These are phyloP conservation scores for Dentipellis sp. DNA, from an alignment of 768 basidiomycete genomes.

Conservation along the genomic window DNA sequence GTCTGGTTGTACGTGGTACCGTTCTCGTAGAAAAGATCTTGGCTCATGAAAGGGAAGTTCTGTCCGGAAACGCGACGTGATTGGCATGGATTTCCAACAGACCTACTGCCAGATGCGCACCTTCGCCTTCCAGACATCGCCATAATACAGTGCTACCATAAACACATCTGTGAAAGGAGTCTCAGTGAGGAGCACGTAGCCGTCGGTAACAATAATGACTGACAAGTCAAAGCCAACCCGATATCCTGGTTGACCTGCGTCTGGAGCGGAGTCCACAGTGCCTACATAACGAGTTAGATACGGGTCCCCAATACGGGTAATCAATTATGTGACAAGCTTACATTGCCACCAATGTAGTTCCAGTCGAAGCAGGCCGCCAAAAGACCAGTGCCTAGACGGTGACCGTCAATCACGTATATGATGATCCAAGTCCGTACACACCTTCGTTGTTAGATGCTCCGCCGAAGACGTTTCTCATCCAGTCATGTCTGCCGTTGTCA, in stretches of 20 bases:
- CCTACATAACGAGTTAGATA: not conserved
- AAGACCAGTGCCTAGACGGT: constrained; percentile 12
- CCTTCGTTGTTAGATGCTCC: constrained; percentile 30
- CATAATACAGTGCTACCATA: constrained; percentile 16
- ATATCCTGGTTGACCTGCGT: constrained; percentile 18
- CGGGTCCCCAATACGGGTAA: no score
- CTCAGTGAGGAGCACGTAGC: not conserved
- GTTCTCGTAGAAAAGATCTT: constrained; percentile 15
- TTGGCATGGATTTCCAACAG: constrained; percentile 3
- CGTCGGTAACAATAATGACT: not conserved
- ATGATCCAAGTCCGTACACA: constrained; percentile 8
- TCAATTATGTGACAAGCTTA: not conserved
- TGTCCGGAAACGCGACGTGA: constrained; percentile 5
- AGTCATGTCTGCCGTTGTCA: constrained; percentile 16
- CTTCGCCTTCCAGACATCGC: constrained; percentile 9
- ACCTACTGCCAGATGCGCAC: constrained; percentile 5
- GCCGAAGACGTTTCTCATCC: constrained; percentile 29
- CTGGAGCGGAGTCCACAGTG: constrained; percentile 8
- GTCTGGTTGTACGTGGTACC: constrained; percentile 21
- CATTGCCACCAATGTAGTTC: constrained; percentile 17
- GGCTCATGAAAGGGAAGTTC: constrained; percentile 23
- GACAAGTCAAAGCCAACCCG: constrained; percentile 15
- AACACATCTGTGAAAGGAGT: constrained; percentile 7
- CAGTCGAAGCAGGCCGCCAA: constrained; percentile 22
- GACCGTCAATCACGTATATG: not conserved